A percentile compares a stretch with the other conserved stretches of the same genome.
Evolutionary conservation across 257 asterid species (phyloP).

Genomic region (Nemophila menziesii): DNA sequence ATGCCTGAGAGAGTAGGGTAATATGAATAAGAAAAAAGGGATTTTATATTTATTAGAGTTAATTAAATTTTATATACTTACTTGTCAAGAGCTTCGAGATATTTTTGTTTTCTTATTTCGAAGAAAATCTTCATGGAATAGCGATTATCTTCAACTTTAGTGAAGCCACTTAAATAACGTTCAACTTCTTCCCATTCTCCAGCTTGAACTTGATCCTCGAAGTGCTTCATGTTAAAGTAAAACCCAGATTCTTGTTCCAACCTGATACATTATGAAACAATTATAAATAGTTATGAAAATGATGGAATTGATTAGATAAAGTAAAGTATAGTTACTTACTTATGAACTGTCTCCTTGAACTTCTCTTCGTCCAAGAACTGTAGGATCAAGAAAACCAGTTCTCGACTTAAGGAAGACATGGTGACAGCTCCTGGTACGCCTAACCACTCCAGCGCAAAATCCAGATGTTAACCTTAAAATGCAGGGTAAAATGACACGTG

Average conservation of each 20-base stretch:
- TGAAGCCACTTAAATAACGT: conserved; percentile 8
- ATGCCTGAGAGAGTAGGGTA: background rate
- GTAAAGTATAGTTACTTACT: background rate
- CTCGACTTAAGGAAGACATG: conserved; percentile 7
- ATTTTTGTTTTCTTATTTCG: conserved; percentile 7
- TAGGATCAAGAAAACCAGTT: conserved; percentile 9
- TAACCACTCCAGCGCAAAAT: conserved; percentile 5
- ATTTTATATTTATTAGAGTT: background rate
- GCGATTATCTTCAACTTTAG: conserved; percentile 4
- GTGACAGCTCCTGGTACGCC: conserved; percentile 3
- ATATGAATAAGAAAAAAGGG: background rate
- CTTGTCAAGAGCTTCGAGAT: conserved; percentile 5
- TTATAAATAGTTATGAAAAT: background rate
- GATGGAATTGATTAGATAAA: background rate
- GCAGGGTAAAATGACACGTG: background rate
- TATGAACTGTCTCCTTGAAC: conserved; percentile 8
- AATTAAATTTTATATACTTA: background rate
- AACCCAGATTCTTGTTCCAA: conserved; percentile 13
- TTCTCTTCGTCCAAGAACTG: conserved; percentile 11
- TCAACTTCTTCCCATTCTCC: conserved; percentile 17
- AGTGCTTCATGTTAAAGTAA: conserved; percentile 10
- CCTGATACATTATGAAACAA: background rate
- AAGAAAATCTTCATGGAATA: conserved; percentile 5
- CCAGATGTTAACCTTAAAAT: background rate
- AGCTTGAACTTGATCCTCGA: conserved; percentile 8